Evolutionary conservation across 495 filamentous ascomycete genomes (phyloP), one percentile per base, ranked within the genome.

Genomic region (Podospora didyma): DNA sequence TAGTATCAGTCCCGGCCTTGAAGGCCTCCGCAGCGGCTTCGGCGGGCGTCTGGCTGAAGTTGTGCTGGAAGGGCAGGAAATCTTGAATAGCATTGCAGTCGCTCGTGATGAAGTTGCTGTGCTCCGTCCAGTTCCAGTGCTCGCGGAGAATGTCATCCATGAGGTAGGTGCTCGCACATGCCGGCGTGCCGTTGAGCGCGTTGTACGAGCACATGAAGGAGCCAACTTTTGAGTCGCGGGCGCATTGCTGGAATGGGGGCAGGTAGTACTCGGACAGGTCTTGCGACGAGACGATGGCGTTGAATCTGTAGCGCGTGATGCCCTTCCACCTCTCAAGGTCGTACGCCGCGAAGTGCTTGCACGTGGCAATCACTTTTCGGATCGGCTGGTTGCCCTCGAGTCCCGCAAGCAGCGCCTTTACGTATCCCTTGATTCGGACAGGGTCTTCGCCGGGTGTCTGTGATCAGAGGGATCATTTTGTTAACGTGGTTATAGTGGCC

Each of bases 121-220:
- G 61, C n/a, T 69, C 66, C 35, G 65, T 70, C 70, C 69, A 77
- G 54, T 69, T 70, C 75, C 75, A 79, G 64, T 75, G 72, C 26
- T 76, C 69, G 19, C 76, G 70, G 24, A 79, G 68, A 7, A 78
- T 62, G 1, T 66, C 71, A 48, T 69, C 58, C 59, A 78, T 61
- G 1, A 79, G 54, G 26, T 75, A 79, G 0, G 61, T 56, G 53
- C 68, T 70, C 5, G 75, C 75, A 48, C 77, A 79, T 1, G 73
- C 65, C 3, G 75, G 77, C 22, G 72, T 64, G 1, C 77, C 75
- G 49, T 78, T 77, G 46, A 79, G 64, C 2, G 70, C 54, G 56
- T 79, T 79, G 53, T 79, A 79, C 6, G 66, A 62, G 61, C 77
- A 79, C 77, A 79, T 79, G 63, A 79, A 68, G 34, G 67, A 71